Evolutionary conservation across 306 rosid genomes (phyloP).

Genomic region (Hippophae tibetana): DNA sequence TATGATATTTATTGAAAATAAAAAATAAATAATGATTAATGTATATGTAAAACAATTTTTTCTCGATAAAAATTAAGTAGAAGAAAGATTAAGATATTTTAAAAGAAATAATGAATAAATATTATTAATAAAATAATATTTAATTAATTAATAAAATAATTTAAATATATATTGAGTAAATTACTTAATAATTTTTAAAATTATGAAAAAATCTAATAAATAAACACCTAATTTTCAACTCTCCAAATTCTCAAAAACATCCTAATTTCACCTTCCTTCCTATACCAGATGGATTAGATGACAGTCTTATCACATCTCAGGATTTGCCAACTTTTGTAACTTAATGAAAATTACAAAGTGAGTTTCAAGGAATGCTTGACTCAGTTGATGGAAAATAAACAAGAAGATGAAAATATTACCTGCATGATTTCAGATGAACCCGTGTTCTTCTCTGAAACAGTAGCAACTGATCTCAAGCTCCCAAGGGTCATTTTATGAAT

Average conservation of each 20-base stretch:
- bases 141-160: too few species aligned
- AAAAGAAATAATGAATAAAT: too few species aligned
- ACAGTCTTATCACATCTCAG: neutral
- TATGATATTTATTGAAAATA: too few species aligned
- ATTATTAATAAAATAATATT: too few species aligned
- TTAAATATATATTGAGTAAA: too few species aligned
- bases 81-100: too few species aligned
- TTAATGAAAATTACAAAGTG: constrained; percentile 13
- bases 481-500: constrained; percentile 41
- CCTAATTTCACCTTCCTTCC: constrained; percentile 33
- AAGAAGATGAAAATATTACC: constrained; percentile 2
- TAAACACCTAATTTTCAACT: constrained; percentile 17
- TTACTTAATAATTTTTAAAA: too few species aligned
- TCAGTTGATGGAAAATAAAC: neutral
- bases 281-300: constrained; percentile 18
- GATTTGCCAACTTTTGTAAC: neutral
- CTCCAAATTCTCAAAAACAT: constrained; percentile 24
- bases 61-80: too few species aligned
- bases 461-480: constrained; percentile 24
- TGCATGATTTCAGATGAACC: constrained; percentile 40
- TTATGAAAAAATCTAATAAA: too few species aligned
- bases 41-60: too few species aligned
- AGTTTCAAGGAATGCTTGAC: neutral
- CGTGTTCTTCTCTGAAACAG: constrained; percentile 25
- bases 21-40: too few species aligned